Percentiles rank a stretch among this genome's conserved stretches.
Evolutionary conservation across 768 basidiomycete species (phyloP).

Genomic region (Russula olivacea): DNA sequence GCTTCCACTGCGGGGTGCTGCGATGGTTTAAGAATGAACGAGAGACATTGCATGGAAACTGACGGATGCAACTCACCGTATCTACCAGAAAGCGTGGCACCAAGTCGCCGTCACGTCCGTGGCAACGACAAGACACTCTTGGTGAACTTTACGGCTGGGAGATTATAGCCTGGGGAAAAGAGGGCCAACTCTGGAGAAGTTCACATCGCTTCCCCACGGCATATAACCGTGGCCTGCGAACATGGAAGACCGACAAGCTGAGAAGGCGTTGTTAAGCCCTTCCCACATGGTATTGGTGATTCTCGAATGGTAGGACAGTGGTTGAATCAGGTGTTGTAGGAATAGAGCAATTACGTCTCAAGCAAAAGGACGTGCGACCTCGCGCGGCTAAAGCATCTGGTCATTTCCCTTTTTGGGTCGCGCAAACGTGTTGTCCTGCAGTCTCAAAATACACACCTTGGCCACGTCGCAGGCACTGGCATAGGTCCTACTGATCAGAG

Average conservation of each 20-base stretch:
- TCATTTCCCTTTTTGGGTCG: neutral
- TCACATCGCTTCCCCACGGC: slow-evolving; percentile 4
- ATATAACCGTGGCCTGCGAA: slow-evolving; percentile 19
- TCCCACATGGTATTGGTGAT: slow-evolving; percentile 13
- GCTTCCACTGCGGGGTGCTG: neutral
- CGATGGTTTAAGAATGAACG: neutral
- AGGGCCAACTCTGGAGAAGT: slow-evolving; percentile 7
- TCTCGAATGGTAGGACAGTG: neutral
- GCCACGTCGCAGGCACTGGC: neutral
- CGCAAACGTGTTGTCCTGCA: too few relatives aligned
- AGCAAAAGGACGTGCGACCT: neutral
- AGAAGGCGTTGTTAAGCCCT: slow-evolving; percentile 9
- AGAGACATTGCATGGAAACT: neutral
- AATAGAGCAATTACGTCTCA: neutral
- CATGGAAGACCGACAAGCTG: neutral
- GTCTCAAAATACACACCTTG: neutral
- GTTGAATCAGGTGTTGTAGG: neutral
- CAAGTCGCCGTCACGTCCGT: neutral
- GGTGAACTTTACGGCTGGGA: slow-evolving; percentile 1
- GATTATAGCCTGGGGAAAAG: slow-evolving; percentile 2
- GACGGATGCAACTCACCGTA: slow-evolving; percentile 1
- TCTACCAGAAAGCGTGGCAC: neutral
- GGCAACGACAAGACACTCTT: neutral
- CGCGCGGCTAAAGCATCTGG: neutral
- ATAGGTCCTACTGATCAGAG: neutral